Percentiles rank a stretch among this genome's conserved stretches.
These are phyloP conservation scores for Aspergillus sclerotioniger DNA, from an alignment of 495 filamentous ascomycete genomes.

Conservation along the genomic window DNA sequence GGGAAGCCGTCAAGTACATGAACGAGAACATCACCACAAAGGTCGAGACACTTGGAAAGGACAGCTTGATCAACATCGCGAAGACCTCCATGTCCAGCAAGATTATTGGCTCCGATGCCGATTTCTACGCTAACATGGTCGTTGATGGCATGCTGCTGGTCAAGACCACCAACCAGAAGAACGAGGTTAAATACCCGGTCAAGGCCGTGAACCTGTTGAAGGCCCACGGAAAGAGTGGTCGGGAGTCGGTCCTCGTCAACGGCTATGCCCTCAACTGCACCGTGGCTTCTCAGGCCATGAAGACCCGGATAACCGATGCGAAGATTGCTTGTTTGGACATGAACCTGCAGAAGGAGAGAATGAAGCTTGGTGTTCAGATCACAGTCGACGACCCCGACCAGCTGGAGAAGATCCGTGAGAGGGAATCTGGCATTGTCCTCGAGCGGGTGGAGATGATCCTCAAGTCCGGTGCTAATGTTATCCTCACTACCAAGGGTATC, in stretches of 20 bases:
- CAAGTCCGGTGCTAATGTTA: slow-evolving; percentile 93
- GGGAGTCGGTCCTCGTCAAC: slow-evolving; percentile 88
- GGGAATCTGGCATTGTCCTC: slow-evolving; percentile 88
- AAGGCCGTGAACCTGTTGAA: slow-evolving; percentile 99
- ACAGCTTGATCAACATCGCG: slow-evolving; percentile 90
- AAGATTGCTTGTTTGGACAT: slow-evolving; percentile 98
- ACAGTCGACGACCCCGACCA: slow-evolving; percentile 96
- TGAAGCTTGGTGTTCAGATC: slow-evolving; percentile 98
- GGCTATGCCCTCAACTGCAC: slow-evolving; percentile 99
- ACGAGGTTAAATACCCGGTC: slow-evolving; percentile 93
- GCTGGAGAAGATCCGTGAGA: slow-evolving; percentile 91
- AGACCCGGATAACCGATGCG: slow-evolving; percentile 84
- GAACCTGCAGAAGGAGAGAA: slow-evolving; percentile 96
- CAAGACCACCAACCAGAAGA: slow-evolving; percentile 84
- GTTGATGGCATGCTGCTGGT: slow-evolving; percentile 97
- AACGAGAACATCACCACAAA: slow-evolving; percentile 94
- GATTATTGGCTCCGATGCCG: slow-evolving; percentile 92
- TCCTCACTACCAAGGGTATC: slow-evolving; percentile 97
- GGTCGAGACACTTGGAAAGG: slow-evolving; percentile 84
- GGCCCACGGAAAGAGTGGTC: slow-evolving; percentile 89
- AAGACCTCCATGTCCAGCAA: slow-evolving; percentile 99
- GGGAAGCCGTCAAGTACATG: slow-evolving; percentile 98
- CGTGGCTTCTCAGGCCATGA: slow-evolving; percentile 97
- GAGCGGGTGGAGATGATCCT: slow-evolving; percentile 97
- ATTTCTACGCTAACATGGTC: slow-evolving; percentile 96